These are phyloP conservation scores for Hymenotorrendiella dingleyae DNA, from an alignment of 2,329 filamentous ascomycete species.

Conservation along the genomic window DNA sequence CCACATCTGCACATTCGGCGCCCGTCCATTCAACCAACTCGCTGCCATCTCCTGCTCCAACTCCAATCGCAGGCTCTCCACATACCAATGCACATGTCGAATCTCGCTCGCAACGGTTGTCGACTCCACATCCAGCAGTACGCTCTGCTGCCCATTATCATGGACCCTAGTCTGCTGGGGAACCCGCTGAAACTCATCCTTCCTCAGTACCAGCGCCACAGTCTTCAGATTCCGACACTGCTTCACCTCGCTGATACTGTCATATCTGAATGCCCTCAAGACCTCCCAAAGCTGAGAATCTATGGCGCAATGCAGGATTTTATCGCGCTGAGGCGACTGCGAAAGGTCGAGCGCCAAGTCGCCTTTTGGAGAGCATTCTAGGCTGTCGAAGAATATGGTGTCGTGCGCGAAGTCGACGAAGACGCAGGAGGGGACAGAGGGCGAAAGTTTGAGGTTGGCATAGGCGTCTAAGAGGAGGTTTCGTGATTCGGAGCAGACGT, in stretches of 20 bases:
- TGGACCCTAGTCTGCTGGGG: conserved; percentile 4
- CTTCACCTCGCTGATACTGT: conserved; percentile 20
- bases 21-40: conserved; percentile 7
- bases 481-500: conserved; percentile 21
- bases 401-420: conserved; percentile 23
- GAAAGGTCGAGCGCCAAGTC: conserved; percentile 24
- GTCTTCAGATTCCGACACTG: conserved; percentile 19
- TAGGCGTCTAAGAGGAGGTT: conserved; percentile 19
- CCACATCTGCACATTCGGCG: conserved; percentile 24
- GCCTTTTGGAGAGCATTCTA: conserved; percentile 24
- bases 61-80: conserved; percentile 18
- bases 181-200: conserved; percentile 11
- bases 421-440: conserved; percentile 17
- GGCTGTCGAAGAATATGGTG: conserved; percentile 25
- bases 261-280: conserved; percentile 21
- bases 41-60: conserved; percentile 13
- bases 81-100: conserved; percentile 19
- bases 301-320: conserved; percentile 20
- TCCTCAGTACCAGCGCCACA: conserved; percentile 21
- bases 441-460: conserved; percentile 19
- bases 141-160: conserved; percentile 6
- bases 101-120: conserved; percentile 17
- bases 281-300: conserved; percentile 25
- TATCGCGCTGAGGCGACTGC: conserved; percentile 15
- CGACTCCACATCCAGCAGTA: conserved; percentile 12